A percentile compares a stretch with the other conserved stretches of the same genome.
These are phyloP conservation scores for Lumnitzera racemosa DNA, from an alignment of 345 rosid genomes.

Conservation along the genomic window DNA sequence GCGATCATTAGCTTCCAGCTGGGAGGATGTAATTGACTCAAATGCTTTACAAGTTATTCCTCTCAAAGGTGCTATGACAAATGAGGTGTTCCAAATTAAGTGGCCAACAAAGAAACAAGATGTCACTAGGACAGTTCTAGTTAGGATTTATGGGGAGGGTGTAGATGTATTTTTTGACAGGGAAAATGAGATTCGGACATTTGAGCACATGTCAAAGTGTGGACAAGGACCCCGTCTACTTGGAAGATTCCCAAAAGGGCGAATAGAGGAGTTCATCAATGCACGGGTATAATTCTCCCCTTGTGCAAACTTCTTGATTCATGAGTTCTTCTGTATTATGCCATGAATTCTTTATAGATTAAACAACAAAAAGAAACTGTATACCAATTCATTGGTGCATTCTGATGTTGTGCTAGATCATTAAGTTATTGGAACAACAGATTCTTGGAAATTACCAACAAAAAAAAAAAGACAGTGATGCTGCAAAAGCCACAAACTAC, in stretches of 20 bases:
- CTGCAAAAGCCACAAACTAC: too few relatives aligned
- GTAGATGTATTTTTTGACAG: slow-evolving; percentile 79
- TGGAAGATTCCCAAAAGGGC: slow-evolving; percentile 66
- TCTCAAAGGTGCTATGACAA: slow-evolving; percentile 89
- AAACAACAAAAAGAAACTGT: background rate
- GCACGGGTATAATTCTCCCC: slow-evolving; percentile 51
- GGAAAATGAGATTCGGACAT: slow-evolving; percentile 70
- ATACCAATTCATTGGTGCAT: background rate
- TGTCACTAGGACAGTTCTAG: slow-evolving; percentile 43
- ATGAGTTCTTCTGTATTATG: background rate
- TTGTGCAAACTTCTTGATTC: background rate
- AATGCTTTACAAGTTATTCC: slow-evolving; percentile 56
- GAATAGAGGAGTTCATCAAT: slow-evolving; percentile 81
- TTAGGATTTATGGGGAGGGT: slow-evolving; percentile 91
- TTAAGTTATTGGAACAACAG: too few relatives aligned
- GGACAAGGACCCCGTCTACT: slow-evolving; percentile 92
- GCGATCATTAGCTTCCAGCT: slow-evolving; percentile 48
- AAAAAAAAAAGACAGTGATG: too few relatives aligned
- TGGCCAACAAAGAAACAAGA: slow-evolving; percentile 40
- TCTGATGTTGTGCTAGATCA: background rate
- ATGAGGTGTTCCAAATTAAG: slow-evolving; percentile 50
- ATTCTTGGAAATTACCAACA: too few relatives aligned
- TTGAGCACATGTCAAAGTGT: slow-evolving; percentile 77
- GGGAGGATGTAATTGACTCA: slow-evolving; percentile 70
- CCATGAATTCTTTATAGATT: background rate